These are phyloP conservation scores for Phellinidium pouzarii DNA, from an alignment of 1,284 basidiomycete genomes.

Conservation along the genomic window DNA sequence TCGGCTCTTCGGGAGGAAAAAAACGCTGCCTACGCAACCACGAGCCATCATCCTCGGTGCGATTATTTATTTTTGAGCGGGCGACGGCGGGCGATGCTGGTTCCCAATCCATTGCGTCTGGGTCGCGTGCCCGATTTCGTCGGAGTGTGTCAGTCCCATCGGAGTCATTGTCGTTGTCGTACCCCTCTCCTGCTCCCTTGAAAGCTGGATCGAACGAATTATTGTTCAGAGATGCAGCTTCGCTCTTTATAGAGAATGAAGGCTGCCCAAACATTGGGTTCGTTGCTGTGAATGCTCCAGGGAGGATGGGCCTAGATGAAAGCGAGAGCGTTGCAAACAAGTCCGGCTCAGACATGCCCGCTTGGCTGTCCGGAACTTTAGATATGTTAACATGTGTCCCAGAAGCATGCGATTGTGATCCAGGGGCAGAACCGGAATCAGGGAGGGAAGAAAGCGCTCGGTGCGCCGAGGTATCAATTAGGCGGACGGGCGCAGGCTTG, in stretches of 20 bases:
- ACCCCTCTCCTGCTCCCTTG: constrained; percentile 17
- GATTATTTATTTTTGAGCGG: constrained; percentile 3
- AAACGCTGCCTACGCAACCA: constrained; percentile 53
- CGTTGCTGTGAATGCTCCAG: constrained; percentile 5
- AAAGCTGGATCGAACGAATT: neutral
- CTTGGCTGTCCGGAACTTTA: constrained; percentile 17
- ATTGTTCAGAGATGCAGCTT: neutral
- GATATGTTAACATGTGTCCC: constrained; percentile 7
- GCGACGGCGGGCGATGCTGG: constrained; percentile 33
- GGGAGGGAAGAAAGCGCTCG: constrained; percentile 28
- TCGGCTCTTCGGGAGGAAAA: constrained; percentile 69
- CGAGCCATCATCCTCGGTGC: constrained; percentile 19
- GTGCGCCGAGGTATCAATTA: constrained; percentile 48
- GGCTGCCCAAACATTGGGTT: constrained; percentile 64
- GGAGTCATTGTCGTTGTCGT: constrained; percentile 24
- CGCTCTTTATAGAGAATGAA: constrained; percentile 32
- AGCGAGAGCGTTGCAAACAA: constrained; percentile 54
- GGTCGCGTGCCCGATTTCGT: constrained; percentile 27
- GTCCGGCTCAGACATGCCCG: constrained; percentile 41
- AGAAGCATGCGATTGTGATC: constrained; percentile 23
- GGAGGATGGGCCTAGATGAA: constrained; percentile 52
- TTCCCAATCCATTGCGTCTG: constrained; percentile 65
- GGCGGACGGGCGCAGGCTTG: constrained; percentile 58
- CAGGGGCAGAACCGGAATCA: constrained; percentile 26
- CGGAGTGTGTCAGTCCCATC: constrained; percentile 22